These are phyloP conservation scores for Syzygium aromaticum DNA, from an alignment of 345 rosid genomes.

Conservation along the genomic window DNA sequence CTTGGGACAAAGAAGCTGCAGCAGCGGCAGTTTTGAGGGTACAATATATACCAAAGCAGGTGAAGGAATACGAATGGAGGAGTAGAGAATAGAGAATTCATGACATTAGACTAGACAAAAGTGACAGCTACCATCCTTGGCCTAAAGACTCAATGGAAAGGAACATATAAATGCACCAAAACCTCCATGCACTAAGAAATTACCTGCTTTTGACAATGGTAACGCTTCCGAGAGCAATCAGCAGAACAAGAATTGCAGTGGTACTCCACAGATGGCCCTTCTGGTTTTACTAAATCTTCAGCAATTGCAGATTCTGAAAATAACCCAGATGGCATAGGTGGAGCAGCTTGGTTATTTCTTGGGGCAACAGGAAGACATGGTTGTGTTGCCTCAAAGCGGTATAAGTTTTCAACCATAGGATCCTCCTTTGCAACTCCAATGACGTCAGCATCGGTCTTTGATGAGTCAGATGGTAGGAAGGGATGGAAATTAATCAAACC, in stretches of 20 bases:
- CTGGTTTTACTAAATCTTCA: conserved; percentile 70
- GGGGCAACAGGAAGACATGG: conserved; percentile 33
- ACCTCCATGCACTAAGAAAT: not conserved
- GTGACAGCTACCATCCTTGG: not conserved
- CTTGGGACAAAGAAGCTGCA: not conserved
- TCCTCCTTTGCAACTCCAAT: conserved; percentile 29
- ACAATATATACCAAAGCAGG: not conserved
- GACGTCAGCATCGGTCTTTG: conserved; percentile 22
- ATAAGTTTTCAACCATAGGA: conserved; percentile 58
- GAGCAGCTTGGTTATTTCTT: conserved; percentile 42
- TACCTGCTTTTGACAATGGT: conserved; percentile 98
- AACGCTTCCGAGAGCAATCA: conserved; percentile 98
- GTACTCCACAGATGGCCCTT: conserved; percentile 89
- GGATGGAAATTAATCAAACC: conserved; percentile 98
- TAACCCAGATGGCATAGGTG: conserved; percentile 45
- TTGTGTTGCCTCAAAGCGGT: conserved; percentile 57
- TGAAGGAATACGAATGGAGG: not conserved
- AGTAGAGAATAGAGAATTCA: not conserved
- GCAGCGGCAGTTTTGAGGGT: not conserved
- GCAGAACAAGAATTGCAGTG: conserved; percentile 99
- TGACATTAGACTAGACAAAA: not conserved
- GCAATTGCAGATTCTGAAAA: conserved; percentile 63
- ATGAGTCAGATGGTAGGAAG: conserved; percentile 40
- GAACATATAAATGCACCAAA: not conserved
- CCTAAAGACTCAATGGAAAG: not conserved